Conservation (phyloP, 2,329 filamentous ascomycete genomes). For the Fusarium sulawesiense region DNA sequence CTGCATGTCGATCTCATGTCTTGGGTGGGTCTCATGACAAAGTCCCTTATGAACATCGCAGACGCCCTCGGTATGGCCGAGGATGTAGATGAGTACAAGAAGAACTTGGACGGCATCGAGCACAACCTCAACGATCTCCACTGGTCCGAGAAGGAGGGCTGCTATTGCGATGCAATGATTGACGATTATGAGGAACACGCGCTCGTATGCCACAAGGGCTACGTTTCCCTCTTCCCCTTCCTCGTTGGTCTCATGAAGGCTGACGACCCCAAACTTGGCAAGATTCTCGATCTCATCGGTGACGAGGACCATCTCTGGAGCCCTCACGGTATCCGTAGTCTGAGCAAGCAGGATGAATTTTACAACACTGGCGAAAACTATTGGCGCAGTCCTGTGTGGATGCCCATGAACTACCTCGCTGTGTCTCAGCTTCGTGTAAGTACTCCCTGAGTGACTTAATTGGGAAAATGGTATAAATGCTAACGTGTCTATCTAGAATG, state of each 20-base stretch:
- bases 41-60: constrained; percentile 84
- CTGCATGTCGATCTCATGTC: constrained; percentile 93
- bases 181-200: constrained; percentile 93
- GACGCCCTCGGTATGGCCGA: constrained; percentile 78
- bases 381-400: constrained; percentile 95
- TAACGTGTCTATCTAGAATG: constrained; percentile 59
- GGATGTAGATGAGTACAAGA: constrained; percentile 78
- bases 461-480: constrained; percentile 8
- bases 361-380: constrained; percentile 97
- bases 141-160: constrained; percentile 83
- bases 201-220: constrained; percentile 96
- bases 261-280: constrained; percentile 78
- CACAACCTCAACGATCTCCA: constrained; percentile 93
- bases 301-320: constrained; percentile 92
- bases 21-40: constrained; percentile 97
- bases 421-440: constrained; percentile 81
- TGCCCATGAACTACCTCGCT: constrained; percentile 94
- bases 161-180: constrained; percentile 94
- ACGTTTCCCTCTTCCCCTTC: constrained; percentile 94
- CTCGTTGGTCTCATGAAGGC: constrained; percentile 81
- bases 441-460: constrained; percentile 37
- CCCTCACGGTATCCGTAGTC: constrained; percentile 84
- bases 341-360: constrained; percentile 84
- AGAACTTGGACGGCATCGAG: constrained; percentile 79
- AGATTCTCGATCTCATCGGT: constrained; percentile 79